Percentiles rank a stretch among this genome's conserved stretches.
phyloP scores from a whole-genome alignment of 352 stramenopile species.

The Phytopythium boreale region DNA sequence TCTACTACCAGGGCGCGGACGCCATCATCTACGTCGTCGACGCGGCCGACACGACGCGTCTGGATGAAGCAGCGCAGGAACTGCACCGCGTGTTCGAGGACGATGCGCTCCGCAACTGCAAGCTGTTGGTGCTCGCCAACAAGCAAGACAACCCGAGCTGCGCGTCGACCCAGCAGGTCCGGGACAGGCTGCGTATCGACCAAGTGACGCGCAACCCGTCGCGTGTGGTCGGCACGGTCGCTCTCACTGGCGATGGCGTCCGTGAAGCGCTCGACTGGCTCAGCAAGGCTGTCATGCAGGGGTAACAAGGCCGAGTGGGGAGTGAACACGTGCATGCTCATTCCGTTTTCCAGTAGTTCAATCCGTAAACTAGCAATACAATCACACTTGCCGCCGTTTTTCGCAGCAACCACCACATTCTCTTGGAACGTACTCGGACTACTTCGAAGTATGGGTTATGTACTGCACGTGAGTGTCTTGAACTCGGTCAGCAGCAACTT shows the following conservation, averaged over 20 bases:
- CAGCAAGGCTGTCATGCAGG: conserved; percentile 22
- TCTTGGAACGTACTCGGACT: not conserved
- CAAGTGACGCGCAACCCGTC: conserved; percentile 29
- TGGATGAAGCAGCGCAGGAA: conserved; percentile 44
- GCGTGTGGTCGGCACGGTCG: conserved; percentile 27
- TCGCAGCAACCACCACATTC: not conserved
- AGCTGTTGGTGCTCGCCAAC: conserved; percentile 43
- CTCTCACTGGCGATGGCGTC: conserved; percentile 30
- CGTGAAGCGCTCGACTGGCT: conserved; percentile 47
- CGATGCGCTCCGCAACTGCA: conserved; percentile 28
- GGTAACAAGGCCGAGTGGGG: too few relatives aligned
- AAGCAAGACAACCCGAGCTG: conserved; percentile 36
- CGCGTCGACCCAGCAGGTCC: conserved; percentile 24
- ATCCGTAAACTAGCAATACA: not conserved
- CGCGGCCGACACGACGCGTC: conserved; percentile 38
- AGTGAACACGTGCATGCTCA: too few relatives aligned
- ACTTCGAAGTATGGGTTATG: too few relatives aligned
- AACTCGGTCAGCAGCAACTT: conserved; percentile 26
- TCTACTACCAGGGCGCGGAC: conserved; percentile 67
- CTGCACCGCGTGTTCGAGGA: conserved; percentile 40
- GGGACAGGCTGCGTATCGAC: conserved; percentile 26
- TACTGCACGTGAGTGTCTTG: conserved; percentile 4
- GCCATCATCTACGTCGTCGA: conserved; percentile 88
- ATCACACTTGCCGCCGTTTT: not conserved
- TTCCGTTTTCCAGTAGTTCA: not conserved